Evolutionary conservation across 192 early-diverging fungal genomes (phyloP), one percentile per base, ranked within the genome.

Genomic region (Coemansia sp.): DNA sequence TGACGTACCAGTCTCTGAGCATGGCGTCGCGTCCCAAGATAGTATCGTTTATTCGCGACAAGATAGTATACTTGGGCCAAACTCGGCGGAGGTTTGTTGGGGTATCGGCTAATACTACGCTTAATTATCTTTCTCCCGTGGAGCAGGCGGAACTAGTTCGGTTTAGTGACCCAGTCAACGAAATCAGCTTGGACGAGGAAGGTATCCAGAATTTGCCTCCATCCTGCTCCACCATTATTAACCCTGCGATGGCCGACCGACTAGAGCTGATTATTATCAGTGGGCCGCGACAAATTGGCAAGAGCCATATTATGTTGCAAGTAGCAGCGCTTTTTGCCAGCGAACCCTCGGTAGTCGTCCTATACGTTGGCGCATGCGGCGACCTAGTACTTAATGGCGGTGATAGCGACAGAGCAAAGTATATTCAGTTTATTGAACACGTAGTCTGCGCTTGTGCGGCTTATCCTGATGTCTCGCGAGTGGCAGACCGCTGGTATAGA

Each of bases 281-380:
- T 16, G 77, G 77, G 0, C 77, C 77, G 47, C 72, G 77, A 12
- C 77, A 79, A 12, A 46, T 71, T 0, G 77, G 77, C 22, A 79
- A 79, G 60, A 70, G 67, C 72, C 77, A 79, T 43, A 38, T 79
- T 6, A 73, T 79, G 68, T 27, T 74, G 18, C 64, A 74, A 12
- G 33, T 79, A 2, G 72, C 72, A 1, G 72, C 65, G 59, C 67
- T 51, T 5, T 57, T 79, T 41, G 52, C 68, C 33, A 65, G 68
- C 20, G 77, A 70, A 40, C 68, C 72, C 7, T 49, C 60, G 3
- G 77, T 71, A 1, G 68, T 67, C 1, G 72, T 79, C 1, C 36
- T 71, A 4, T 66, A 74, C 59, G 63, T 79, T 5, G 65, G 68
- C 55, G 54, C 66, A 36, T 70, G 64, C 40, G 8, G 51, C 15